Percentiles rank a stretch among this genome's conserved stretches.
phyloP scores from a whole-genome alignment of 2,329 filamentous ascomycete species.

The Purpureocillium lavendulum region DNA sequence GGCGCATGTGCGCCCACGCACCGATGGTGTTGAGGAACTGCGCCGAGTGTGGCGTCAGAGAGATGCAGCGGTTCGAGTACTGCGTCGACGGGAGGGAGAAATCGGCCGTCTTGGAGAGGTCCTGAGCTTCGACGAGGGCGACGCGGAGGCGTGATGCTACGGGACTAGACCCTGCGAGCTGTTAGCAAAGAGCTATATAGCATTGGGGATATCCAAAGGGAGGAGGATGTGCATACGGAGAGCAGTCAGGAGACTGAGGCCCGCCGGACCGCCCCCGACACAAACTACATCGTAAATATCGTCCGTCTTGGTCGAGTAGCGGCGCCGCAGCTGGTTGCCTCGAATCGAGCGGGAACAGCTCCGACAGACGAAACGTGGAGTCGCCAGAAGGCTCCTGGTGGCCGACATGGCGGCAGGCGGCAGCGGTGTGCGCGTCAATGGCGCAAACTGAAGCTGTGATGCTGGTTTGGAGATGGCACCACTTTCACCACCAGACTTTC shows the following conservation, averaged over 20 bases:
- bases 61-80: slow-evolving; percentile 94
- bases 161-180: slow-evolving; percentile 59
- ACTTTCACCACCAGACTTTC: too few species aligned
- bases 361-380: slow-evolving; percentile 33
- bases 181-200: neutral
- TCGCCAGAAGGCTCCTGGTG: slow-evolving; percentile 14
- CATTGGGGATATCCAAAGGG: neutral
- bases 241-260: slow-evolving; percentile 71
- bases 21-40: slow-evolving; percentile 75
- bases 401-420: slow-evolving; percentile 14
- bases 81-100: slow-evolving; percentile 59
- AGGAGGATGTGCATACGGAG: slow-evolving; percentile 45
- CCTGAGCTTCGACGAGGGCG: slow-evolving; percentile 84
- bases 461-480: too few species aligned
- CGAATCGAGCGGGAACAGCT: slow-evolving; percentile 32
- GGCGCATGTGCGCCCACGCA: slow-evolving; percentile 71
- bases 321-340: slow-evolving; percentile 25
- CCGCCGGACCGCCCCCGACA: slow-evolving; percentile 82
- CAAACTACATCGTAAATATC: slow-evolving; percentile 92
- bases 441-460: too few species aligned
- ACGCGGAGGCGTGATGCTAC: slow-evolving; percentile 70
- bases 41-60: slow-evolving; percentile 82
- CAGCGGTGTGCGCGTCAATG: too few species aligned
- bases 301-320: slow-evolving; percentile 37
- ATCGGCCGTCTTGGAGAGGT: slow-evolving; percentile 59